These are phyloP conservation scores for Alternaria viburni DNA, from an alignment of 2,329 filamentous ascomycete species.

Conservation along the genomic window DNA sequence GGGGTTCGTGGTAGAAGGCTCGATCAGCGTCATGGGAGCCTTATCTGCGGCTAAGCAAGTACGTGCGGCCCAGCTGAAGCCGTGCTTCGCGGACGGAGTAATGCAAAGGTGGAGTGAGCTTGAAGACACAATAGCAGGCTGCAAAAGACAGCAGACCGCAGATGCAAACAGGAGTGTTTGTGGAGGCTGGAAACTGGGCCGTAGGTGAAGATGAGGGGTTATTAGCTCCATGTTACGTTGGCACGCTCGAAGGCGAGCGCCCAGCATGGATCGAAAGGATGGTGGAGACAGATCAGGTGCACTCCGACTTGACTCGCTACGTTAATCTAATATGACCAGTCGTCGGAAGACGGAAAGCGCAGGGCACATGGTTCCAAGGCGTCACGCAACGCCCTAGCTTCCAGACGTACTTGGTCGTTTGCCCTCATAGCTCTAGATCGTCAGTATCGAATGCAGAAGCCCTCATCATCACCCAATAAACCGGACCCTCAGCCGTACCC, in stretches of 20 bases:
- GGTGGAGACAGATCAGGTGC: constrained; percentile 27
- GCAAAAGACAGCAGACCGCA: constrained; percentile 10
- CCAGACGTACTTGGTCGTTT: constrained; percentile 9
- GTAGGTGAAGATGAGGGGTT: constrained; percentile 19
- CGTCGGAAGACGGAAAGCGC: constrained; percentile 12
- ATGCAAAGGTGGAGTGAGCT: not conserved
- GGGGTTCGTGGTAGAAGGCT: constrained; percentile 8
- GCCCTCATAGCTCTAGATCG: constrained; percentile 2
- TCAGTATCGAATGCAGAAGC: not conserved
- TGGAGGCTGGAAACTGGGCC: constrained; percentile 10
- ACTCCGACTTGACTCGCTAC: constrained; percentile 21
- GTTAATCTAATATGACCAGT: constrained; percentile 23
- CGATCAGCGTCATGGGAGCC: constrained; percentile 18
- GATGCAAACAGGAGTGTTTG: constrained; percentile 12
- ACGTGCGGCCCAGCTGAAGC: constrained; percentile 20
- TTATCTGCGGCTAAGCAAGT: constrained; percentile 25
- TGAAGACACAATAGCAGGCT: constrained; percentile 3
- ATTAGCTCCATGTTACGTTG: constrained; percentile 27
- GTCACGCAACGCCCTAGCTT: constrained; percentile 15
- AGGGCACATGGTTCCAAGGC: constrained; percentile 9
- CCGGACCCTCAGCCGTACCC: constrained; percentile 3
- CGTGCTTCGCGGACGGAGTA: constrained; percentile 25
- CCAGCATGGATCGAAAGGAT: constrained; percentile 20
- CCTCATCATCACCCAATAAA: constrained; percentile 8
- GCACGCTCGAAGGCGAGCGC: constrained; percentile 17